These are phyloP conservation scores for Coelastrella sp. DNA, from an alignment of 139 green algal genomes.

Conservation along the genomic window DNA sequence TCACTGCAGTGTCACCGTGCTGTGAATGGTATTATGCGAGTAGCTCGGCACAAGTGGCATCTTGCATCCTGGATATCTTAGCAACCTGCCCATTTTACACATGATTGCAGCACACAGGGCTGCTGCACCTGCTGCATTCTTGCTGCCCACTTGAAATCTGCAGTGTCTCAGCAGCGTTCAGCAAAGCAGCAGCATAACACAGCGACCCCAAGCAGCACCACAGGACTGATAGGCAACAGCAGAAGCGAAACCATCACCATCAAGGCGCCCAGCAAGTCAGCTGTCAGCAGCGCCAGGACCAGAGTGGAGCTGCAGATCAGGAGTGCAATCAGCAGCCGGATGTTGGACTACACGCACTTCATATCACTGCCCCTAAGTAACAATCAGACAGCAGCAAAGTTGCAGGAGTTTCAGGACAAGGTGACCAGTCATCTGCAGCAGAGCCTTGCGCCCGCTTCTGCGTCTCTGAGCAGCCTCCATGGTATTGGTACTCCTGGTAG, in stretches of 20 bases:
- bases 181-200: not conserved
- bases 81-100: no score
- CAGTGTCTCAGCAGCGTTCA: constrained; percentile 1
- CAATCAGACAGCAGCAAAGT: not conserved
- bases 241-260: constrained; percentile 43
- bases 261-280: constrained; percentile 15
- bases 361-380: constrained; percentile 51
- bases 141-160: not conserved
- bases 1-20: not conserved
- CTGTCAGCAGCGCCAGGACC: not conserved
- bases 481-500: not conserved
- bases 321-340: constrained; percentile 8
- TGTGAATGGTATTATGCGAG: no score
- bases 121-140: no score
- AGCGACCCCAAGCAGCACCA: not conserved
- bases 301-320: constrained; percentile 10
- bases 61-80: no score
- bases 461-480: not conserved
- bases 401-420: constrained; percentile 48
- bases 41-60: no score
- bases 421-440: not conserved
- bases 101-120: no score
- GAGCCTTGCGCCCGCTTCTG: not conserved
- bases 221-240: constrained; percentile 24
- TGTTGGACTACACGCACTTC: constrained; percentile 60